A percentile compares a stretch with the other conserved stretches of the same genome.
These are phyloP conservation scores for Solanum bulbocastanum DNA, from an alignment of 257 asterid species.

Conservation along the genomic window DNA sequence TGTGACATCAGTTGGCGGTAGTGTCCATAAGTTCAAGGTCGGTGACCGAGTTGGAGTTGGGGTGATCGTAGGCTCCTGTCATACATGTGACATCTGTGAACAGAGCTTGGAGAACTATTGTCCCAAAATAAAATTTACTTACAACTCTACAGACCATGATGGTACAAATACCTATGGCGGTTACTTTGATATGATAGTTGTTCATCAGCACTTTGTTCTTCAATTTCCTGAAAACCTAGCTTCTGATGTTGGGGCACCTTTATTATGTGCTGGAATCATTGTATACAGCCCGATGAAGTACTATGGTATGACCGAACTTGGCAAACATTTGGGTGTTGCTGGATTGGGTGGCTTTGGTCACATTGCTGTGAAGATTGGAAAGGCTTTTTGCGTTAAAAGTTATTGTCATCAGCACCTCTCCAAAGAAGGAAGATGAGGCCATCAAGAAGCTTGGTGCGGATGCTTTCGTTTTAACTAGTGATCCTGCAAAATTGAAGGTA, in stretches of 20 bases:
- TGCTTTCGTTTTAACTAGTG: conserved; percentile 34
- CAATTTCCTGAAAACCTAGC: conserved; percentile 31
- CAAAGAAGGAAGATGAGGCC: conserved; percentile 38
- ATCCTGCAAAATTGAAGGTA: conserved; percentile 40
- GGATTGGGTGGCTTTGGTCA: no score
- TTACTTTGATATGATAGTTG: conserved; percentile 41
- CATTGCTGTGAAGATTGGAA: background rate
- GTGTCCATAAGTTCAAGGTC: conserved; percentile 34
- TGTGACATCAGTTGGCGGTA: conserved; percentile 33
- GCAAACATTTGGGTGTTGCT: no score
- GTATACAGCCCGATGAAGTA: no score
- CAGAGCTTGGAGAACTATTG: conserved; percentile 55
- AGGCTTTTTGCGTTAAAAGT: conserved; percentile 62
- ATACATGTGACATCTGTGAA: conserved; percentile 37
- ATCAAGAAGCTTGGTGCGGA: conserved; percentile 48
- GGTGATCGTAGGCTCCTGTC: conserved; percentile 47
- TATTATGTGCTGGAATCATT: no score
- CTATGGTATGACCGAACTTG: no score
- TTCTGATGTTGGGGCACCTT: no score
- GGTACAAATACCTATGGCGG: conserved; percentile 62
- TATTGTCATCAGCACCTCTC: conserved; percentile 51
- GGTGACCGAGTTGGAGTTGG: conserved; percentile 70
- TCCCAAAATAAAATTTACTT: conserved; percentile 26
- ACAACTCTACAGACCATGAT: conserved; percentile 27
- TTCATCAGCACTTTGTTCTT: conserved; percentile 44